Conservation (phyloP, 83 land plant genomes). For the Larix sibirica region DNA sequence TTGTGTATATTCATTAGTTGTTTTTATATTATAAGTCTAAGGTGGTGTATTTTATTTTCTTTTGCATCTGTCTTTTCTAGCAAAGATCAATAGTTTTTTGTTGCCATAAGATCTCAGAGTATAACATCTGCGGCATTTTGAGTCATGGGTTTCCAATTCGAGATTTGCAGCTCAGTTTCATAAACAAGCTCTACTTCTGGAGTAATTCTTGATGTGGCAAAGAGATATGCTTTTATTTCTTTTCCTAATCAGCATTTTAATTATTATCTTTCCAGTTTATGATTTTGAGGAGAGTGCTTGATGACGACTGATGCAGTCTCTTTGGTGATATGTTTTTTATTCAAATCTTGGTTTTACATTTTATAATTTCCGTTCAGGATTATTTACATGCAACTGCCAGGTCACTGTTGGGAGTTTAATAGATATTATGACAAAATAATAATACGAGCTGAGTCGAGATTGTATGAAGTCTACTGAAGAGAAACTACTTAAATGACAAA, state of each 20-base stretch:
- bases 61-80: neutral
- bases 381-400: too few species aligned
- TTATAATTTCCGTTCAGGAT: too few species aligned
- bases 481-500: too few species aligned
- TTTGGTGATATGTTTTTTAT: neutral
- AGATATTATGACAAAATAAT: too few species aligned
- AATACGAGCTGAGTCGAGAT: too few species aligned
- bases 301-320: neutral
- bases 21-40: neutral
- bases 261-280: neutral
- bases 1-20: neutral
- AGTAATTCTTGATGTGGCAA: neutral
- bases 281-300: neutral
- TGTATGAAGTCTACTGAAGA: too few species aligned
- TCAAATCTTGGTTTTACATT: neutral
- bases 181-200: neutral
- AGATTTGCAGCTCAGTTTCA: neutral
- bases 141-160: neutral
- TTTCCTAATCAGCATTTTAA: neutral
- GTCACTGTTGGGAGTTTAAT: too few species aligned
- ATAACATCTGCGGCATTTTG: neutral
- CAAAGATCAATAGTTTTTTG: neutral
- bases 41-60: neutral
- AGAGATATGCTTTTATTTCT: neutral
- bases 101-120: neutral